These are phyloP conservation scores for Backusella mclennaniae DNA, from an alignment of 192 early-diverging fungal species.

Conservation along the genomic window DNA sequence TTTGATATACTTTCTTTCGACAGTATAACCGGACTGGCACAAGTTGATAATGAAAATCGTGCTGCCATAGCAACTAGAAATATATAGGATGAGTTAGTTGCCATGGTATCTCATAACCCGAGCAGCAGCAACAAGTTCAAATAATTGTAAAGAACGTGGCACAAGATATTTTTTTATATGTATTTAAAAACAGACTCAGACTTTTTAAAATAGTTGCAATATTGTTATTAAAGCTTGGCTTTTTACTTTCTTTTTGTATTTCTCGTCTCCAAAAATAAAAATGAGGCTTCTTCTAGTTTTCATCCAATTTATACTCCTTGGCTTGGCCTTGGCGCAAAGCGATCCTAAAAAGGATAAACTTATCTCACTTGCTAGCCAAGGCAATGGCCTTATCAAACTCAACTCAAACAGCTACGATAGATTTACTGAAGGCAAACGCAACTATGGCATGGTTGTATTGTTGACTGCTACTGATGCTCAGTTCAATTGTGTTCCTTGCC, in stretches of 20 bases:
- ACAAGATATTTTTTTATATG: no score
- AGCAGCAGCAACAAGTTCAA: no score
- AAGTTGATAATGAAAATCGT: no score
- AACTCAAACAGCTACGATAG: constrained; percentile 56
- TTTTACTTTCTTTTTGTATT: neutral
- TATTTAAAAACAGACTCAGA: neutral
- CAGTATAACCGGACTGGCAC: no score
- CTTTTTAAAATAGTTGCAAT: neutral
- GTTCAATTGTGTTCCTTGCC: constrained; percentile 72
- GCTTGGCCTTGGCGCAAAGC: constrained; percentile 9
- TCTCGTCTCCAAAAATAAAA: neutral
- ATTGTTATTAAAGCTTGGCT: neutral
- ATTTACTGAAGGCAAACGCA: constrained; percentile 57
- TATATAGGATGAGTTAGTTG: no score
- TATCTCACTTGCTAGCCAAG: constrained; percentile 13
- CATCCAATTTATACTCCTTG: constrained; percentile 9
- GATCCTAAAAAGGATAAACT: constrained; percentile 25
- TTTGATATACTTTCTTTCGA: no score
- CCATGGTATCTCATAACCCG: no score
- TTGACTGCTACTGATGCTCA: constrained; percentile 64
- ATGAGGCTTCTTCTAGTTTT: constrained; percentile 17
- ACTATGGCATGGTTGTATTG: constrained; percentile 66
- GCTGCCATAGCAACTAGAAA: no score
- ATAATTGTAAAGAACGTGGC: no score
- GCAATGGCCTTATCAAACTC: constrained; percentile 50